Evolutionary conservation across 2,329 filamentous ascomycete species (phyloP).

Genomic region (Lasiodiplodia citricola): DNA sequence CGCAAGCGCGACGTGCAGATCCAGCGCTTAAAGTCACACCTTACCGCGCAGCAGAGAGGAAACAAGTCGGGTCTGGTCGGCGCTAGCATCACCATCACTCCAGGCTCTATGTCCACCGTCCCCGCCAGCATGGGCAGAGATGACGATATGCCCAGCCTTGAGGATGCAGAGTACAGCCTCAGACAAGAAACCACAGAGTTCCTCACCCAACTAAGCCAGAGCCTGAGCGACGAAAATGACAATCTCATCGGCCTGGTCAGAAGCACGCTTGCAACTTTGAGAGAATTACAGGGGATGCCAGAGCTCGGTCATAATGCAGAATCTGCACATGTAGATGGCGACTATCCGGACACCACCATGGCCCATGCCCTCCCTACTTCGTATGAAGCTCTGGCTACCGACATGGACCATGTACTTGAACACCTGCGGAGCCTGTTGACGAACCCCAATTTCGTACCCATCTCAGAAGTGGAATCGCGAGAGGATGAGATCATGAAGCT

Average conservation of each 20-base stretch:
- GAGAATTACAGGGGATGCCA: conserved; percentile 64
- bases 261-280: conserved; percentile 72
- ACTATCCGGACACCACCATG: conserved; percentile 37
- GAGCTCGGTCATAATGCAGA: conserved; percentile 36
- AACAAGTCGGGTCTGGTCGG: conserved; percentile 53
- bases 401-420: conserved; percentile 78
- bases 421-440: conserved; percentile 85
- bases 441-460: conserved; percentile 93
- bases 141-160: conserved; percentile 56
- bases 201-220: conserved; percentile 80
- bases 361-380: conserved; percentile 59
- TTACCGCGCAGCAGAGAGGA: conserved; percentile 67
- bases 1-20: conserved; percentile 89
- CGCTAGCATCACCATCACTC: conserved; percentile 55
- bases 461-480: conserved; percentile 91
- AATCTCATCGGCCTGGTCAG: conserved; percentile 73
- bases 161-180: conserved; percentile 69
- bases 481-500: conserved; percentile 89
- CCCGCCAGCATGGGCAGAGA: conserved; percentile 56
- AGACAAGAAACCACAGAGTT: conserved; percentile 90
- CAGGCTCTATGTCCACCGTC: conserved; percentile 38
- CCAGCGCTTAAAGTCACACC: conserved; percentile 84
- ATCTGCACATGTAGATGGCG: conserved; percentile 40
- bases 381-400: conserved; percentile 71
- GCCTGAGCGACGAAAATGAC: conserved; percentile 91